phyloP scores from a whole-genome alignment of 192 early-diverging fungal genomes.

The Backusella morwellensis region DNA sequence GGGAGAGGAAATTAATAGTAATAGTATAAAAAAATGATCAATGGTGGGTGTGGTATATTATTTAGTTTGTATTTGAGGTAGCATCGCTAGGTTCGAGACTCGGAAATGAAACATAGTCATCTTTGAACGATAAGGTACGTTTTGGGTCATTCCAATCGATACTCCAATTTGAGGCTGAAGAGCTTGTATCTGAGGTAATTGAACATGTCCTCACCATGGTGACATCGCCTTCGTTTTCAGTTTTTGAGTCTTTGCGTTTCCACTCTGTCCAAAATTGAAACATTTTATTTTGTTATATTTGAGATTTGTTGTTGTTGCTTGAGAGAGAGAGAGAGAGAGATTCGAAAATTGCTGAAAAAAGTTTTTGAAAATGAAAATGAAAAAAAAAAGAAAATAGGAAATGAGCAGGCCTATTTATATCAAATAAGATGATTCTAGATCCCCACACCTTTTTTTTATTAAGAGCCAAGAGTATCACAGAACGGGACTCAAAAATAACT shows the following conservation, averaged over 20 bases:
- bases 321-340: not conserved
- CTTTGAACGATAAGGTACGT: conserved; percentile 13
- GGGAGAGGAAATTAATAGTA: not conserved
- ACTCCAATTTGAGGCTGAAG: conserved; percentile 18
- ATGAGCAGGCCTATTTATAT: conserved; percentile 1
- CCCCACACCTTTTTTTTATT: not conserved
- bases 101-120: conserved; percentile 24
- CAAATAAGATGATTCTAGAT: not conserved
- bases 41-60: not conserved
- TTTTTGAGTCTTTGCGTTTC: conserved; percentile 14
- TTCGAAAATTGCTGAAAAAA: not conserved
- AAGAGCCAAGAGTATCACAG: not conserved
- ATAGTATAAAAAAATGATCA: not conserved
- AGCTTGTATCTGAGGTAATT: not conserved
- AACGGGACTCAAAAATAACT: not conserved
- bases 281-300: not conserved
- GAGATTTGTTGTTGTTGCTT: not conserved
- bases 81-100: conserved; percentile 10
- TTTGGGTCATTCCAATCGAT: conserved; percentile 17
- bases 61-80: conserved; percentile 8
- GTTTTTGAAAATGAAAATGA: not conserved
- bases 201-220: conserved; percentile 1
- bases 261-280: conserved; percentile 18
- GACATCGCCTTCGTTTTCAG: not conserved
- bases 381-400: not conserved